Evolutionary conservation across 768 basidiomycete genomes (phyloP).

Genomic region (Trametes punicea): DNA sequence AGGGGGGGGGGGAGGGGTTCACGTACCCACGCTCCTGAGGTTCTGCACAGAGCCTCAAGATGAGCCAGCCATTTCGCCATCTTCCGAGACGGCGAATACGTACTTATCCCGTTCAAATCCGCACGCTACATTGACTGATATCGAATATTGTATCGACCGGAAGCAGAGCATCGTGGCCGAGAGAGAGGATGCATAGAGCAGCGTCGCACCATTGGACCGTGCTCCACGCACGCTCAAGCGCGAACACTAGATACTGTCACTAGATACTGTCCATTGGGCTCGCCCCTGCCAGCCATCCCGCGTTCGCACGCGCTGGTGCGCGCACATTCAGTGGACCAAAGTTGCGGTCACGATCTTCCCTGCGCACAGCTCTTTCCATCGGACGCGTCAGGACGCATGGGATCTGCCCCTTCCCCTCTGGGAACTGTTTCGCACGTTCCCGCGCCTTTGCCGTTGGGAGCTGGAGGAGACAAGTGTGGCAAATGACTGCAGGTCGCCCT

Average conservation of each 20-base stretch:
- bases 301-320: neutral
- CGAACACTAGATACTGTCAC: too few relatives aligned
- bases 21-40: neutral
- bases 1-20: neutral
- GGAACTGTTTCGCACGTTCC: neutral
- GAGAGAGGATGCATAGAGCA: slow-evolving; percentile 1
- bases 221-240: too few relatives aligned
- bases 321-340: neutral
- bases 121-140: neutral
- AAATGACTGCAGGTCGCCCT: neutral
- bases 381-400: neutral
- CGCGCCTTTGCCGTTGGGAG: too few relatives aligned
- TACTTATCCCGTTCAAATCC: neutral
- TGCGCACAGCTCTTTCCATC: neutral
- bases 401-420: neutral
- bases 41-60: neutral
- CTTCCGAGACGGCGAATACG: slow-evolving; percentile 7
- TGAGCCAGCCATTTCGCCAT: neutral
- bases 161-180: neutral
- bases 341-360: neutral
- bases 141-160: neutral
- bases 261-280: too few relatives aligned
- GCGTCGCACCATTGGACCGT: neutral
- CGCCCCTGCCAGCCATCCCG: neutral
- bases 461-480: too few relatives aligned